Evolutionary conservation across 345 rosid species (phyloP).

Genomic region (Eutrema yunnanense): DNA sequence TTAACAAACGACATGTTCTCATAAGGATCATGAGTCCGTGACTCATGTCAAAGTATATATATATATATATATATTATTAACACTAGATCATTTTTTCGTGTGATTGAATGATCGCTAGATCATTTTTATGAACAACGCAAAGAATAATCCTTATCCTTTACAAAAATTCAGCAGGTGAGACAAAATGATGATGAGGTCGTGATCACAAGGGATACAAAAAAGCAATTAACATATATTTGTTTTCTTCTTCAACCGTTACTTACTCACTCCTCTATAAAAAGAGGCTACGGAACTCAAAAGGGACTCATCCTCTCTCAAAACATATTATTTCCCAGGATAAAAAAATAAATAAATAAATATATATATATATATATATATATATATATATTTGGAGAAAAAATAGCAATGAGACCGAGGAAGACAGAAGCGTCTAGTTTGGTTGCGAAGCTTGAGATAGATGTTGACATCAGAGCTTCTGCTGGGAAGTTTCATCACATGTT

Average conservation of each 20-base stretch:
- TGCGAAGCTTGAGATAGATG: not conserved
- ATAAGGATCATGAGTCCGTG: not conserved
- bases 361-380: too few relatives aligned
- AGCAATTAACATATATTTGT: not conserved
- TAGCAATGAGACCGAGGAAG: not conserved
- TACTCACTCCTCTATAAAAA: not conserved
- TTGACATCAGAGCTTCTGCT: constrained; percentile 12
- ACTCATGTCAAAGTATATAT: not conserved
- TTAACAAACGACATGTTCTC: not conserved
- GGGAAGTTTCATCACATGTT: constrained; percentile 30
- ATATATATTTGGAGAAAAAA: not conserved
- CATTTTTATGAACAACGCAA: not conserved
- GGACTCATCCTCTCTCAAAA: not conserved
- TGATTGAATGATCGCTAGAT: not conserved
- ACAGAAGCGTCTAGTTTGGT: not conserved
- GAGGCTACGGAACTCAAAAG: not conserved
- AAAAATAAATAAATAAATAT: too few relatives aligned
- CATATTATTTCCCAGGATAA: not conserved
- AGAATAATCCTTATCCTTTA: not conserved
- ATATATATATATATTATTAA: not conserved
- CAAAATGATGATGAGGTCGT: not conserved
- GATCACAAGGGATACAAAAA: constrained; percentile 11
- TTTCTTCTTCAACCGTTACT: constrained; percentile 2
- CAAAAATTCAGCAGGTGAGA: not conserved
- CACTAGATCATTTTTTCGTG: not conserved